Percentiles rank a stretch among this genome's conserved stretches.
Evolutionary conservation across 805 yeast species (phyloP).

Genomic region (Torulaspora gathmanii): DNA sequence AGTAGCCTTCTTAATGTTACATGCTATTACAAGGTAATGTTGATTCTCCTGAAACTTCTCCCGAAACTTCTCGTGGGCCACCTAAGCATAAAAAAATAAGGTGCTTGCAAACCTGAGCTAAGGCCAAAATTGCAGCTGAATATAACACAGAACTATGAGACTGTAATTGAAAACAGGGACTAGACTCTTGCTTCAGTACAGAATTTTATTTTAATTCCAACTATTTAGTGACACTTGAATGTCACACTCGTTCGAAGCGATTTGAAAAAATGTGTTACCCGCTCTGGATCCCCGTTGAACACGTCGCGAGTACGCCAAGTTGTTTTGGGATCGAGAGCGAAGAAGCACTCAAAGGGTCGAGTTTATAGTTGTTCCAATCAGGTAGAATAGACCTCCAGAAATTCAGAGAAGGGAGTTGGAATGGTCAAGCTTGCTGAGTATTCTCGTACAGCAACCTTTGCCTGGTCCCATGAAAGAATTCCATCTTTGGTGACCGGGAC

Average conservation of each 20-base stretch:
- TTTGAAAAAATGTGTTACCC: neutral
- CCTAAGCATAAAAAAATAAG: constrained; percentile 1
- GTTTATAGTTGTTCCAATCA: neutral
- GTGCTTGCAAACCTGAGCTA: neutral
- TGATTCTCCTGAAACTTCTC: no score
- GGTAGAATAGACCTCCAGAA: neutral
- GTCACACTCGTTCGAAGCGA: neutral
- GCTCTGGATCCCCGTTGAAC: neutral
- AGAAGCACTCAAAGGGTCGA: constrained; percentile 3
- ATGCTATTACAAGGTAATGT: neutral
- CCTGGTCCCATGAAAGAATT: constrained; percentile 77
- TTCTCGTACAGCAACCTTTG: constrained; percentile 85
- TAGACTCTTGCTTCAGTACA: no score
- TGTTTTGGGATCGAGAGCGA: neutral
- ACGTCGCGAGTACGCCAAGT: constrained; percentile 1
- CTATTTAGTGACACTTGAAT: neutral
- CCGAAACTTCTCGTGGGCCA: no score
- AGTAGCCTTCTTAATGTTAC: neutral
- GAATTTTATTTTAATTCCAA: neutral
- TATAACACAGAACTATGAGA: no score
- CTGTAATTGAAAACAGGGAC: no score
- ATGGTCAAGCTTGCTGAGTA: constrained; percentile 86
- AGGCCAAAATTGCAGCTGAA: neutral
- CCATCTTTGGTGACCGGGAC: constrained; percentile 88
- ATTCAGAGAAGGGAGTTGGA: constrained; percentile 3